phyloP scores from a whole-genome alignment of 2,329 filamentous ascomycete species.

The Fusarium coicis region DNA sequence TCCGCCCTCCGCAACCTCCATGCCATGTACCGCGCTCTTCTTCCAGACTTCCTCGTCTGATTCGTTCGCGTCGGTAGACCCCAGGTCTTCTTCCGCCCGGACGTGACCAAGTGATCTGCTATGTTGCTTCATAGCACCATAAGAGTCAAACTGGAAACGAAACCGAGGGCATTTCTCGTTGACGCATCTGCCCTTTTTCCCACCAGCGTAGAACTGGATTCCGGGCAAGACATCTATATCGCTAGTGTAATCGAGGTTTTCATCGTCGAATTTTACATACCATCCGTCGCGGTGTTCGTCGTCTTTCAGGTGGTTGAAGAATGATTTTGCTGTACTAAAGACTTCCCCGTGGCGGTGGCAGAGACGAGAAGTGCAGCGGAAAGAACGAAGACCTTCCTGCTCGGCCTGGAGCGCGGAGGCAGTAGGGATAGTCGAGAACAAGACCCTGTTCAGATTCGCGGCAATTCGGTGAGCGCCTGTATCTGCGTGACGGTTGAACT shows the following conservation, averaged over 20 bases:
- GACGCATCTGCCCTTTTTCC: constrained; percentile 1
- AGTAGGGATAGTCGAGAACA: background rate
- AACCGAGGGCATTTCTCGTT: constrained; percentile 17
- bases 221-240: background rate
- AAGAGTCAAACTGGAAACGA: background rate
- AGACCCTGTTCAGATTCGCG: background rate
- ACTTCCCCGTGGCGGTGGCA: constrained; percentile 19
- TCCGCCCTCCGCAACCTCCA: constrained; percentile 4
- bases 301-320: constrained; percentile 23
- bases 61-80: background rate
- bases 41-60: constrained; percentile 1
- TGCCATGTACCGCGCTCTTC: constrained; percentile 9
- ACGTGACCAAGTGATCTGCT: constrained; percentile 8
- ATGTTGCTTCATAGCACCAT: constrained; percentile 5
- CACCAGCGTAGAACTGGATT: background rate
- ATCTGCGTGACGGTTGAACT: constrained; percentile 28
- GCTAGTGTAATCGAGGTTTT: background rate
- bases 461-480: constrained; percentile 26
- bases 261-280: background rate
- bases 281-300: constrained; percentile 7
- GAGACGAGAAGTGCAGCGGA: constrained; percentile 22
- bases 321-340: constrained; percentile 6
- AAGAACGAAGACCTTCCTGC: constrained; percentile 29
- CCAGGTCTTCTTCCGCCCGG: background rate
- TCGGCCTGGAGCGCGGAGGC: constrained; percentile 12